phyloP scores from a whole-genome alignment of 2,329 filamentous ascomycete genomes.

The Colletotrichum gloeosporioides region DNA sequence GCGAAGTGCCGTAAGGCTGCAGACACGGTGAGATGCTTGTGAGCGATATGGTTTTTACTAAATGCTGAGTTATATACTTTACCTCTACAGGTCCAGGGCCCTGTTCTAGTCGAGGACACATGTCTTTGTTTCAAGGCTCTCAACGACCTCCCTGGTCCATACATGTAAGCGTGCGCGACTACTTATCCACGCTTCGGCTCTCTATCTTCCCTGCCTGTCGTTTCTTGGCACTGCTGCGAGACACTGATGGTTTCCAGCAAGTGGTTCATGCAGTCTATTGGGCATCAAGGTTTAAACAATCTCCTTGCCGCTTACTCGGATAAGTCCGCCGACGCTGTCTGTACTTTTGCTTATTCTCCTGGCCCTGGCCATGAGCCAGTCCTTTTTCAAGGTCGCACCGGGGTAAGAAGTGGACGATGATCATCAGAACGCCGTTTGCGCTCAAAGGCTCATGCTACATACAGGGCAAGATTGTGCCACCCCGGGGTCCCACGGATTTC shows the following conservation, averaged over 20 bases:
- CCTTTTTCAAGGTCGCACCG: constrained; percentile 89
- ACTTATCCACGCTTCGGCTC: neutral
- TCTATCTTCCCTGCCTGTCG: neutral
- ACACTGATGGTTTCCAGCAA: constrained; percentile 65
- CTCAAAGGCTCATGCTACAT: neutral
- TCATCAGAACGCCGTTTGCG: neutral
- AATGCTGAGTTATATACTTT: neutral
- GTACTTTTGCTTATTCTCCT: constrained; percentile 91
- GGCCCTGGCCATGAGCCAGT: constrained; percentile 85
- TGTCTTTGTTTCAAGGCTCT: constrained; percentile 92
- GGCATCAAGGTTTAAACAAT: constrained; percentile 87
- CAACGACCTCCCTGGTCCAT: constrained; percentile 90
- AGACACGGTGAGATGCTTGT: constrained; percentile 62
- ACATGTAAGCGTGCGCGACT: constrained; percentile 74
- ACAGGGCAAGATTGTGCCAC: constrained; percentile 79
- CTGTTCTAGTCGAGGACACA: constrained; percentile 95
- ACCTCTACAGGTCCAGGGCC: constrained; percentile 71
- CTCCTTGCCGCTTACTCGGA: constrained; percentile 87
- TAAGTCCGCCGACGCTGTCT: constrained; percentile 91
- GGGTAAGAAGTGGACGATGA: constrained; percentile 55
- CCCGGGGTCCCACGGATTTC: constrained; percentile 81
- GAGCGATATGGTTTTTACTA: neutral
- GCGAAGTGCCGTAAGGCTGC: constrained; percentile 89
- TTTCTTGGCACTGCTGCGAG: neutral
- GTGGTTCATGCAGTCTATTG: constrained; percentile 87